Evolutionary conservation across 805 yeast genomes (phyloP).

Genomic region (Tetrapisispora taiwanensis): DNA sequence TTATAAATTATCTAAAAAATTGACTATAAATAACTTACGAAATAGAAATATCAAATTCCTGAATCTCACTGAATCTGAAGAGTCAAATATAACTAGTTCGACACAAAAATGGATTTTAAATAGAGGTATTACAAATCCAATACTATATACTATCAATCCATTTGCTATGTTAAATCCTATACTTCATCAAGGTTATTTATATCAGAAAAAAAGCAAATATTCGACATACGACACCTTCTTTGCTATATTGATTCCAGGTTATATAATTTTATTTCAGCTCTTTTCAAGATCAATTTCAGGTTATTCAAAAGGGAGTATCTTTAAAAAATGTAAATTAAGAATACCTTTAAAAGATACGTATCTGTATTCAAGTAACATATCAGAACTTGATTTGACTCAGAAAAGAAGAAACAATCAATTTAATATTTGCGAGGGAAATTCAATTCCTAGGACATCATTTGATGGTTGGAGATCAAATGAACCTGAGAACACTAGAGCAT

Average conservation of each 20-base stretch:
- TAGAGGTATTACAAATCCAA: conserved; percentile 43
- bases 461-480: conserved; percentile 85
- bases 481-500: conserved; percentile 62
- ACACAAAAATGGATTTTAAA: conserved; percentile 46
- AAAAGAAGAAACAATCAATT: conserved; percentile 38
- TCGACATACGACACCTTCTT: conserved; percentile 51
- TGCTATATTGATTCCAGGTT: conserved; percentile 64
- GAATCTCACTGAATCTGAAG: conserved; percentile 45
- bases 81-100: conserved; percentile 40
- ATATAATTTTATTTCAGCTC: conserved; percentile 46
- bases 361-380: conserved; percentile 59
- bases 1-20: conserved; percentile 34
- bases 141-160: conserved; percentile 44
- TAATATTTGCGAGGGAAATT: conserved; percentile 42
- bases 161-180: conserved; percentile 51
- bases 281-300: conserved; percentile 39
- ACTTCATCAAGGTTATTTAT: conserved; percentile 55
- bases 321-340: conserved; percentile 44
- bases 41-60: conserved; percentile 37
- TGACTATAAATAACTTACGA: conserved; percentile 30
- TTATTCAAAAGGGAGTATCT: conserved; percentile 37
- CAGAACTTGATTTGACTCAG: conserved; percentile 45
- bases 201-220: conserved; percentile 60
- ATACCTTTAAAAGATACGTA: conserved; percentile 62
- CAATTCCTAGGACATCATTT: conserved; percentile 60